Evolutionary conservation across 1,284 basidiomycete genomes (phyloP).

Genomic region (Mycena sp.): DNA sequence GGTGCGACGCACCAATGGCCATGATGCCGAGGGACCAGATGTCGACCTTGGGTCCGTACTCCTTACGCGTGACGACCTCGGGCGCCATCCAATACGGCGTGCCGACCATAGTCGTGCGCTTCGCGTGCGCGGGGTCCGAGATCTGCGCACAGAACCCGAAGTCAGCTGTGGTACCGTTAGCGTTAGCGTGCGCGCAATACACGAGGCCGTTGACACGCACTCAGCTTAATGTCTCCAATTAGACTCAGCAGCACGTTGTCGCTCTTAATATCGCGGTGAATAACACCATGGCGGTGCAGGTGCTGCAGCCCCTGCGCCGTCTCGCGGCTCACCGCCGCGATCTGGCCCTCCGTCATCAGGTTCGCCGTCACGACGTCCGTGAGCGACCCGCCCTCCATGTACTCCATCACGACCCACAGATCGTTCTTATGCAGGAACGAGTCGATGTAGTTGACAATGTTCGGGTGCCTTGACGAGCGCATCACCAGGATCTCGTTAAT

Average conservation of each 20-base stretch:
- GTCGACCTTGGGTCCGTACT: slow-evolving; percentile 99
- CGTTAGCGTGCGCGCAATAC: not conserved
- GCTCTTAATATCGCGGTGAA: slow-evolving; percentile 98
- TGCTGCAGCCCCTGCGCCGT: slow-evolving; percentile 92
- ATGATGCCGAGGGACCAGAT: slow-evolving; percentile 99
- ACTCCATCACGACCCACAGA: slow-evolving; percentile 99
- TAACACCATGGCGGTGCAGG: slow-evolving; percentile 93
- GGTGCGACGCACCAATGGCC: slow-evolving; percentile 85
- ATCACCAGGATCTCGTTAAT: slow-evolving; percentile 99
- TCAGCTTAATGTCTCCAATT: slow-evolving; percentile 96
- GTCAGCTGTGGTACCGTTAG: slow-evolving; percentile 81
- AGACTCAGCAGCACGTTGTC: slow-evolving; percentile 95
- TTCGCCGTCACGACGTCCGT: slow-evolving; percentile 98
- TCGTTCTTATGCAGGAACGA: slow-evolving; percentile 98
- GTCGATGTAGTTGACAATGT: slow-evolving; percentile 99
- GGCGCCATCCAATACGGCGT: slow-evolving; percentile 99
- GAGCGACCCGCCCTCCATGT: slow-evolving; percentile 95
- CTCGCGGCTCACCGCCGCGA: slow-evolving; percentile 92
- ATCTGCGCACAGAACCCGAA: slow-evolving; percentile 99
- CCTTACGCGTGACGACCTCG: slow-evolving; percentile 98
- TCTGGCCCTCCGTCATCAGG: slow-evolving; percentile 95
- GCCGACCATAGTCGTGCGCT: slow-evolving; percentile 99
- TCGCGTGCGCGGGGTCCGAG: slow-evolving; percentile 88
- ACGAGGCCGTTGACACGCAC: slow-evolving; percentile 59
- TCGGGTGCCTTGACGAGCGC: slow-evolving; percentile 95